Percentiles rank a stretch among this genome's conserved stretches.
Conservation (phyloP, 2,329 filamentous ascomycete species). For the Biscogniauxia sp. region DNA sequence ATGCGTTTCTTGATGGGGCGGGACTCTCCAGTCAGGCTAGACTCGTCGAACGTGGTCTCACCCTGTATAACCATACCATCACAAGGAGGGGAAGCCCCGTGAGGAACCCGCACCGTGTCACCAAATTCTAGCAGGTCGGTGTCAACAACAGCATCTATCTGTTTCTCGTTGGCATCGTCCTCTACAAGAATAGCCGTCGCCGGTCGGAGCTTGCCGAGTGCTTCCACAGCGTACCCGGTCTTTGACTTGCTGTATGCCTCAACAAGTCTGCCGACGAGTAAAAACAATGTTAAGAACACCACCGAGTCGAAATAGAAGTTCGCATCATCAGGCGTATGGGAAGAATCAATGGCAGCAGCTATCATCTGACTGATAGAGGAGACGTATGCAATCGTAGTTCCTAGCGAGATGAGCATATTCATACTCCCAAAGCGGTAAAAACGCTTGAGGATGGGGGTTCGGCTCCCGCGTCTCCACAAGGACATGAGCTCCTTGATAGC, state of each 20-base stretch:
- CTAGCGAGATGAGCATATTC: constrained; percentile 89
- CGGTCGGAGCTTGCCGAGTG: constrained; percentile 74
- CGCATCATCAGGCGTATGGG: constrained; percentile 41
- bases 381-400: constrained; percentile 83
- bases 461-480: constrained; percentile 75
- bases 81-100: constrained; percentile 80
- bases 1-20: constrained; percentile 60
- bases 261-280: constrained; percentile 70
- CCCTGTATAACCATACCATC: constrained; percentile 69
- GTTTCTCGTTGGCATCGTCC: constrained; percentile 36
- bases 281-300: constrained; percentile 85
- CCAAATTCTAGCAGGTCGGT: constrained; percentile 74
- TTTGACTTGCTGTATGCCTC: constrained; percentile 92
- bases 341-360: constrained; percentile 50
- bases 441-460: constrained; percentile 67
- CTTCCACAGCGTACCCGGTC: constrained; percentile 80
- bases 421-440: constrained; percentile 96
- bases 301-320: constrained; percentile 88
- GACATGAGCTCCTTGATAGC: constrained; percentile 75
- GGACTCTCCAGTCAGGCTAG: constrained; percentile 81
- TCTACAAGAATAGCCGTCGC: constrained; percentile 71
- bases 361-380: constrained; percentile 78
- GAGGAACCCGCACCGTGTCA: constrained; percentile 70
- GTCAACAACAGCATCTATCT: constrained; percentile 41
- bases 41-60: constrained; percentile 77